phyloP scores from a whole-genome alignment of 2,329 filamentous ascomycete genomes.

The Sporothrix luriei region DNA sequence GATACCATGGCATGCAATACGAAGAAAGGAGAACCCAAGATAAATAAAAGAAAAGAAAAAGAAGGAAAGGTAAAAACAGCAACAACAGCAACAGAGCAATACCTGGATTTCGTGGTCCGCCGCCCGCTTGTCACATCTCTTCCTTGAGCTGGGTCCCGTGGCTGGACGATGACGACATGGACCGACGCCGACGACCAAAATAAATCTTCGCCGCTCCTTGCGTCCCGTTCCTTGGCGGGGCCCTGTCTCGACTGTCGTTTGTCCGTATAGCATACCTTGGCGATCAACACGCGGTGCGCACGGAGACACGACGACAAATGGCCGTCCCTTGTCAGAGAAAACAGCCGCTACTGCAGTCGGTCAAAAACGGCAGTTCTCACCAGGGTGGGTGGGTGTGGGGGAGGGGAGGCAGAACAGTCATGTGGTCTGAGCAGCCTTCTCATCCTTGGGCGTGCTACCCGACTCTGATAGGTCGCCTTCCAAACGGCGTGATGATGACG shows the following conservation, averaged over 20 bases:
- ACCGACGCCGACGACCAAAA: not conserved
- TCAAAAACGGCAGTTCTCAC: not conserved
- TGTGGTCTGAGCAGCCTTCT: not conserved
- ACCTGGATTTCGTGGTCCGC: too few species aligned
- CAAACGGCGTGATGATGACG: not conserved
- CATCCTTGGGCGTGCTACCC: not conserved
- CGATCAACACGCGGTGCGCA: too few species aligned
- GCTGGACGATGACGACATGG: not conserved
- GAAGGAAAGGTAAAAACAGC: too few species aligned
- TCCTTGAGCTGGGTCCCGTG: too few species aligned
- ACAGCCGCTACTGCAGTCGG: not conserved
- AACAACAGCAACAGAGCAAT: not conserved
- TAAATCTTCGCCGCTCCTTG: not conserved
- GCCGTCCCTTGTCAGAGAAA: not conserved
- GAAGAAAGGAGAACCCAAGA: too few species aligned
- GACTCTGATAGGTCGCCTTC: conserved; percentile 8
- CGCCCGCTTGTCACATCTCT: too few species aligned
- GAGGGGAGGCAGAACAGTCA: not conserved
- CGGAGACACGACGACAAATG: not conserved
- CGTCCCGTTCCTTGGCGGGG: not conserved
- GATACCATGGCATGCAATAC: not conserved
- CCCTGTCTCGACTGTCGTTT: not conserved
- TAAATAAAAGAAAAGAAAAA: too few species aligned
- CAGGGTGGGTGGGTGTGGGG: not conserved
- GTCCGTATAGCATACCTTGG: not conserved